Base-by-base conservation (phyloP, 306 rosid genomes). In the Casuarina equisetifolia region DNA sequence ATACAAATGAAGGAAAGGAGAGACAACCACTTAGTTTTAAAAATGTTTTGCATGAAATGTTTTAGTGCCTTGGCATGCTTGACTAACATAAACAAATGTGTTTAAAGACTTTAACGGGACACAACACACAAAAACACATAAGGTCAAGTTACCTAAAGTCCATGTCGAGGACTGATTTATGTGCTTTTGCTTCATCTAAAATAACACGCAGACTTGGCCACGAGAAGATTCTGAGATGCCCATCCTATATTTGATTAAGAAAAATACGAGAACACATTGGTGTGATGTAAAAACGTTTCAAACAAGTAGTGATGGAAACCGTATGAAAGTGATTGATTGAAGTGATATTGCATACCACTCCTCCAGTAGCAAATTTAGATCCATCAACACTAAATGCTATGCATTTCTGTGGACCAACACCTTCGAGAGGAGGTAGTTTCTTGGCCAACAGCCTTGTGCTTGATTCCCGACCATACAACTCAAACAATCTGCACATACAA, bases 121-220 rank as follows among this genome's bases (percentile, higher is more conserved):
- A 48, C 55, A 38, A 17, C 40, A 46, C 16, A 12, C 42, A 20
- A 3, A 75, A 44, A 10, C 35, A 43, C 17, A 78, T 46, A 51
- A 59, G 55, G 4, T 49, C 10, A 12, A 48, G 71, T 70, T 76
- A 92, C 98, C 98, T 95, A 68, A 92, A 95, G 85, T 95, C 98
- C 87, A 95, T 89, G 79, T 95, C 97, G 44, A 78, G 86, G 48
- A 95, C 87, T 48, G 97, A 91, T 67, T 85, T 92, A 79, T 95
- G 98, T 0, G 96, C 97, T 69, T 77, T 90, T 4, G 97, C 95
- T 85, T 95, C 95, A 77, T 95, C 97, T 87, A 95, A 87, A 76
- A 95, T 87, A 49, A 69, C 35, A 32, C 79, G 73, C 85, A 95
- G 76, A 88, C 88, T 82, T 51, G 98, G 97, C 94, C 97, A 95